Base-by-base conservation (phyloP, 169 alveolate genomes). In the Prorocentrum cordatum region DNA sequence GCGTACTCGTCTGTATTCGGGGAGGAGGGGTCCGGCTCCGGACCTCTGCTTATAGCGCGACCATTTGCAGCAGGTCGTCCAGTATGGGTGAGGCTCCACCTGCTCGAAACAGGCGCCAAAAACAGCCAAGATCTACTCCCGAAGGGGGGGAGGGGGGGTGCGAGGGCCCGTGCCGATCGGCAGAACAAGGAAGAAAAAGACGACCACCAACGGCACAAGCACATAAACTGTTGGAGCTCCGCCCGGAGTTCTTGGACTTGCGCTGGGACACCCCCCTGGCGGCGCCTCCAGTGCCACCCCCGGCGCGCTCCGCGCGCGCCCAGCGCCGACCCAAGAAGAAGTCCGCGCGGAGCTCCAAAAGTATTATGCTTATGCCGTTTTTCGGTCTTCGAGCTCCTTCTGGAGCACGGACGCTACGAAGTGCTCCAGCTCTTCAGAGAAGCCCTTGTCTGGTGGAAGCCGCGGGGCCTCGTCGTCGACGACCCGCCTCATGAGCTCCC, bases 401-500 rank as follows among this genome's bases (percentile, higher is more conserved):
- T 12, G 47, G 47, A 38, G 5, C 18, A 38, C 5, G 47, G 12
- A 12, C 47, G 5, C 12, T 38, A 7, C 18, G 47, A 12, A 7
- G 5, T 12, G 47, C 18, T 38, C 47, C 12, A 12, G 18, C 47
- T 38, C 12, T 12, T 12, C 5, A 38, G 5, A 12, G 18, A 5
- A 7, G 47, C 47, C 18, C 47, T 12, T 5, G 5, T 12, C 12
- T 5, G 12, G 5, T 12, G 12, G 47, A 5, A 38, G 5, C 47
- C 47, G 47, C 12, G 36, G 68, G 72, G 72, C 42, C 42, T 22
- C 6, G 33, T 45, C 88, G 73, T 77, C n/a, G 64, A 58, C 88
- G 42, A 77, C 59, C 33, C 88, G 59, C 64, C 66, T 38, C 88
- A 77, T 77, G 42, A 77, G 75, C 75, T 77, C 88, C 88, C 88